Evolutionary conservation across 805 yeast genomes (phyloP).

Genomic region (Saccharomycopsis lassenensis): DNA sequence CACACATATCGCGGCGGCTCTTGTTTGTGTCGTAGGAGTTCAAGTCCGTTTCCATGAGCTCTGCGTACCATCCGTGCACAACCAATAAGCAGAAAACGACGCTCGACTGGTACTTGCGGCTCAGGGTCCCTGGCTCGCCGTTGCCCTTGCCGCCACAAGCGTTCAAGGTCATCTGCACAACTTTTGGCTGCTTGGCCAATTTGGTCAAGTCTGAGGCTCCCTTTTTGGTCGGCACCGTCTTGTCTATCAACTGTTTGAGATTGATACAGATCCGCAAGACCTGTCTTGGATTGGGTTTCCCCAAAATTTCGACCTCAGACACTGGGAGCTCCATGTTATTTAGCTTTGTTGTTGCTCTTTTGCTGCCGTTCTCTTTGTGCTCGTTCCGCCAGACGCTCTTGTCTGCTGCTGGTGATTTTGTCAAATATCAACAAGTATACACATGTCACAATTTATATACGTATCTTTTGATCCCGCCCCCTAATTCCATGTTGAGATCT

Average conservation of each 20-base stretch:
- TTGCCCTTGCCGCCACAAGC: constrained; percentile 76
- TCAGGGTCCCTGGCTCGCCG: constrained; percentile 42
- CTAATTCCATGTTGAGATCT: too few species aligned
- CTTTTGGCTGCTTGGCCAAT: constrained; percentile 25
- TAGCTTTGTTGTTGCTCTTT: too few species aligned
- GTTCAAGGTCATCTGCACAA: constrained; percentile 46
- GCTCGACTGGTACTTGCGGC: constrained; percentile 53
- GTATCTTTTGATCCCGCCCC: too few species aligned
- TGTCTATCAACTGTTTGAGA: constrained; percentile 56
- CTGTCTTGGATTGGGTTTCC: constrained; percentile 58
- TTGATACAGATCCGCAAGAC: constrained; percentile 59
- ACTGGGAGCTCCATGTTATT: not conserved
- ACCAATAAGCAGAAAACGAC: constrained; percentile 60
- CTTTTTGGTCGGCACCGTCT: constrained; percentile 44
- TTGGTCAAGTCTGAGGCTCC: constrained; percentile 49
- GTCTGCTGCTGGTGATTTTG: too few species aligned
- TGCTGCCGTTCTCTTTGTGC: too few species aligned
- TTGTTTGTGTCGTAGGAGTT: constrained; percentile 54
- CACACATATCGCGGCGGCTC: constrained; percentile 55
- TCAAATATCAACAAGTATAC: too few species aligned
- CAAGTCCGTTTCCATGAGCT: constrained; percentile 46
- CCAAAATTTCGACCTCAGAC: not conserved
- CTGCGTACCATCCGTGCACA: constrained; percentile 70
- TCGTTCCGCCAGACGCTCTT: too few species aligned
- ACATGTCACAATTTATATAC: too few species aligned